phyloP scores from a whole-genome alignment of 768 basidiomycete genomes.

The Holtermanniella nyarrowii region DNA sequence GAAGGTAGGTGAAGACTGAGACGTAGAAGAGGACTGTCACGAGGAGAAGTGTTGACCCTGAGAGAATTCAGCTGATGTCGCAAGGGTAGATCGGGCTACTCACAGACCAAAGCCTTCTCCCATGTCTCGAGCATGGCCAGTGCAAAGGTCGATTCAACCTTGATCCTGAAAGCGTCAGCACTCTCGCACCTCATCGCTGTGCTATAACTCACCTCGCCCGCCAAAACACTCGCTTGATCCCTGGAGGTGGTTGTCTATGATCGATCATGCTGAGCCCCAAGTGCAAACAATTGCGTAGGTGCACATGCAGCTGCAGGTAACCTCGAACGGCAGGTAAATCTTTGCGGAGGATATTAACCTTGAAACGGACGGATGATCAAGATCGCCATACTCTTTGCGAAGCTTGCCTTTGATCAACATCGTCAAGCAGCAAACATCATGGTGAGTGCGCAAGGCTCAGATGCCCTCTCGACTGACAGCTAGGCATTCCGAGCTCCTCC shows the following conservation, averaged over 20 bases:
- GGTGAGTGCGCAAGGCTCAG: neutral
- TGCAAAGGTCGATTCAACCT: slow-evolving; percentile 54
- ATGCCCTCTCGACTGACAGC: neutral
- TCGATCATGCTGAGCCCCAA: slow-evolving; percentile 2
- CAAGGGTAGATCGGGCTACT: slow-evolving; percentile 28
- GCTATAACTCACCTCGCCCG: slow-evolving; percentile 14
- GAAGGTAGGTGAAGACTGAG: slow-evolving; percentile 52
- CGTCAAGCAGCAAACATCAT: neutral
- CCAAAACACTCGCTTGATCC: slow-evolving; percentile 25
- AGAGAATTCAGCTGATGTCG: slow-evolving; percentile 3
- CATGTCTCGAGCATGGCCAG: slow-evolving; percentile 56
- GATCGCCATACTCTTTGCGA: no score
- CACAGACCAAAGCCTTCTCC: slow-evolving; percentile 57
- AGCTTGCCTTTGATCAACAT: no score
- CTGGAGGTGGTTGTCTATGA: slow-evolving; percentile 17
- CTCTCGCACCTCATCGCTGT: neutral
- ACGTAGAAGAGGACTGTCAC: slow-evolving; percentile 45
- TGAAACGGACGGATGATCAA: no score
- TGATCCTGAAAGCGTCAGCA: slow-evolving; percentile 40
- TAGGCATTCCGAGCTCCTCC: slow-evolving; percentile 3
- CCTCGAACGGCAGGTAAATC: no score
- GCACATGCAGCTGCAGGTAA: no score
- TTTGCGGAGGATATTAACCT: no score
- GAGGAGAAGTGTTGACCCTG: slow-evolving; percentile 41
- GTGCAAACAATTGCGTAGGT: no score